phyloP scores from a whole-genome alignment of 805 yeast genomes.

The Sporopachydermia lactativora region DNA sequence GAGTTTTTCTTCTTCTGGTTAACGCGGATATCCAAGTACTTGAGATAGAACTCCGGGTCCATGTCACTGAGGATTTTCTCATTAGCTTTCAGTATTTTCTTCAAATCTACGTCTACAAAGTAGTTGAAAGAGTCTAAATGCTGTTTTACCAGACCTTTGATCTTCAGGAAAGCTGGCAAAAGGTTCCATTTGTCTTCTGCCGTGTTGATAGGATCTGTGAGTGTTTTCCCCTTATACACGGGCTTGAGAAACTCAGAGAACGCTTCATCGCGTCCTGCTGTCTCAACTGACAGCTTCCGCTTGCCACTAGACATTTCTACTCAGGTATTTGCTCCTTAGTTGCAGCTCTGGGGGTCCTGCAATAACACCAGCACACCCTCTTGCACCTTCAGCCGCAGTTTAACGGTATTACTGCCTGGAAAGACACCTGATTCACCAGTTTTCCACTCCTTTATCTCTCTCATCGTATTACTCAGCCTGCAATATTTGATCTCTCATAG shows the following conservation, averaged over 20 bases:
- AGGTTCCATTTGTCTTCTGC: constrained; percentile 94
- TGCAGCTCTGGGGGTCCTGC: no score
- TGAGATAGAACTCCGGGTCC: constrained; percentile 91
- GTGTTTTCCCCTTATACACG: constrained; percentile 68
- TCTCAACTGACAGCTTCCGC: not conserved
- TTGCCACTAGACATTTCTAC: not conserved
- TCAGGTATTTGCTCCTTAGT: no score
- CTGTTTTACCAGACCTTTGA: constrained; percentile 92
- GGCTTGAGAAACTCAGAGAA: constrained; percentile 72
- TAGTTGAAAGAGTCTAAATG: constrained; percentile 97
- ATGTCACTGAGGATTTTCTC: constrained; percentile 84
- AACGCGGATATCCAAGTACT: constrained; percentile 84
- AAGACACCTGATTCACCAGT: no score
- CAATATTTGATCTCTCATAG: no score
- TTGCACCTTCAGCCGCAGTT: no score
- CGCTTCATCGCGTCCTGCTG: constrained; percentile 31
- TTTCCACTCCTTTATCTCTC: no score
- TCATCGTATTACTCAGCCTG: no score
- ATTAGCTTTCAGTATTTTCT: constrained; percentile 85
- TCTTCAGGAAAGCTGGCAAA: constrained; percentile 88
- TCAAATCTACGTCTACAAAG: constrained; percentile 86
- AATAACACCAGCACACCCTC: no score
- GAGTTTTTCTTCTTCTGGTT: constrained; percentile 22
- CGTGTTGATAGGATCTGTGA: constrained; percentile 80
- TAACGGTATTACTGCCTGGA: no score